Base-by-base conservation (phyloP, 2,329 filamentous ascomycete species). In the Xylaria sp. region DNA sequence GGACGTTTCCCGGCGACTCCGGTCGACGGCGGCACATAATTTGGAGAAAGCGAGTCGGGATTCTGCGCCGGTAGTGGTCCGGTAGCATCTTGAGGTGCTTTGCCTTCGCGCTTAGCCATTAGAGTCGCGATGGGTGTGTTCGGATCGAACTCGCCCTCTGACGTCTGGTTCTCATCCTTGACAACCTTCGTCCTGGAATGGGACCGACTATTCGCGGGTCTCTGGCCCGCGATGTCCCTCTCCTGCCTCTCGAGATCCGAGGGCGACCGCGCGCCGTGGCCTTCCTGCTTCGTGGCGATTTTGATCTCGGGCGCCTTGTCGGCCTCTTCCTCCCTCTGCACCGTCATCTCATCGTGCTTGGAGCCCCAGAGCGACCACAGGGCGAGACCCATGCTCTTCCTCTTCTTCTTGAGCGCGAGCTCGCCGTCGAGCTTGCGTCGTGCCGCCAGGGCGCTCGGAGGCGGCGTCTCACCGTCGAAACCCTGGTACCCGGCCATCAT, bases 291-390 rank as follows among this genome's bases (percentile, higher is more conserved):
- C 4, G 79, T 81, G 1, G 81, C 81, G 6, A 75, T 74, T 28
- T 76, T 75, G n/a, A 74, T 72, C 5, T 77, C 77, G 0, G 79
- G 74, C 2, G 78, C 74, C 66, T 80, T 79, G 2, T 84, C 83
- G 0, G 85, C 84, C 71, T 85, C 84, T 61, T 86, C 79, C 77
- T 90, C 88, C 3, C 88, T 82, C 56, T 84, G 82, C 3, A 97
- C 85, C 0, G 92, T 92, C 70, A 85, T 85, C 79, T 95, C 88
- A 77, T 98, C 96, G 76, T 97, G 93, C 77, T 92, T 97, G 54
- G 91, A 94, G 15, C 93, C 94, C 92, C 94, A 97, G 1, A 91
- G 84, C 59, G 90, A 92, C 95, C 95, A 98, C 72, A 97, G 82
- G 2, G 90, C 88, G 79, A 97, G 73, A 59, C 76, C 77, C 80